phyloP scores from a whole-genome alignment of 306 rosid species.

The Medicago ruthenica region DNA sequence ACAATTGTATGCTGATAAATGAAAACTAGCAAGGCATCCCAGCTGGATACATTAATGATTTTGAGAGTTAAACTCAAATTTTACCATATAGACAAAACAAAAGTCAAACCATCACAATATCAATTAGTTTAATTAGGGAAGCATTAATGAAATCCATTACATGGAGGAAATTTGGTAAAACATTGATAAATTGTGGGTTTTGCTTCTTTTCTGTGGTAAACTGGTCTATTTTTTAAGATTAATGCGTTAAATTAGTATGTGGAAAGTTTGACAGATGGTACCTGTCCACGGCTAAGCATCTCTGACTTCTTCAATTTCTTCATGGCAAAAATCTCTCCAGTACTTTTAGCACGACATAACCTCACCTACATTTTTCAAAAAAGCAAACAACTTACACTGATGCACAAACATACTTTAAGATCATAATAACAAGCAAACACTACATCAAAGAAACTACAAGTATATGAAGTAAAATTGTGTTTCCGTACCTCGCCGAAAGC shows the following conservation, averaged over 20 bases:
- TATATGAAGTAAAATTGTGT: not conserved
- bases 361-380: constrained; percentile 66
- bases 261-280: constrained; percentile 39
- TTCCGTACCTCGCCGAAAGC: constrained; percentile 93
- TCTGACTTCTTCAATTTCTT: constrained; percentile 97
- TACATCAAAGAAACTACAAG: constrained; percentile 21
- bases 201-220: not conserved
- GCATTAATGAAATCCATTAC: constrained; percentile 27
- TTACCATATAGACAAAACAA: constrained; percentile 27
- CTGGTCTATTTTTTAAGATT: constrained; percentile 15
- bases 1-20: constrained; percentile 4
- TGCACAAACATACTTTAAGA: not conserved
- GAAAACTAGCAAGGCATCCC: constrained; percentile 36
- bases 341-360: constrained; percentile 81
- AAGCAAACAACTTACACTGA: not conserved
- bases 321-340: constrained; percentile 92
- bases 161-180: constrained; percentile 32
- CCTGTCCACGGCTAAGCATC: constrained; percentile 99
- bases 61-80: constrained; percentile 14
- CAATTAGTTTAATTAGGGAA: constrained; percentile 18
- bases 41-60: constrained; percentile 30
- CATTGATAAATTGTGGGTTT: not conserved
- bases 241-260: constrained; percentile 3
- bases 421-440: not conserved
- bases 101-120: constrained; percentile 23